These are phyloP conservation scores for Suillus bovinus DNA, from an alignment of 768 basidiomycete genomes.

Conservation along the genomic window DNA sequence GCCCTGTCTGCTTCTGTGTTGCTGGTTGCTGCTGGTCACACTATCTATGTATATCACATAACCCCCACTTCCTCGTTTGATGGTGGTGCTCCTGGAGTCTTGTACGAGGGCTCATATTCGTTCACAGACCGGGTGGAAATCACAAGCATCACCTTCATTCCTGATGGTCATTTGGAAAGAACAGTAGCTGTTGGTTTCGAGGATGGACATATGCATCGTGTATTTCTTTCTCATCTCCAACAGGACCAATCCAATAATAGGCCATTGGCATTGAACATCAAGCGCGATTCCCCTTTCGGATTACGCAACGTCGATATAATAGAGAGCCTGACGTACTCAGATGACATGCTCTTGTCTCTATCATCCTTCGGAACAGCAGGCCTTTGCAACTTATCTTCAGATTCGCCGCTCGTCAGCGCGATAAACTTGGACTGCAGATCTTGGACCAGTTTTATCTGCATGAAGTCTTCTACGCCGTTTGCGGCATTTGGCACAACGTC, in stretches of 20 bases:
- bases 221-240: slow-evolving; percentile 34
- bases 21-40: slow-evolving; percentile 59
- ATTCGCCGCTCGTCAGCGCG: slow-evolving; percentile 23
- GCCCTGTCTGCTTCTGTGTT: slow-evolving; percentile 56
- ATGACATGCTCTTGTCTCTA: slow-evolving; percentile 50
- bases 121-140: slow-evolving; percentile 49
- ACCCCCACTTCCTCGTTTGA: slow-evolving; percentile 15
- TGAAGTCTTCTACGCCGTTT: slow-evolving; percentile 52
- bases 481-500: slow-evolving; percentile 68
- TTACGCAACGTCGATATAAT: slow-evolving; percentile 48
- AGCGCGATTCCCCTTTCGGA: slow-evolving; percentile 25
- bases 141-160: slow-evolving; percentile 52
- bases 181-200: slow-evolving; percentile 58
- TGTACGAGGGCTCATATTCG: slow-evolving; percentile 46
- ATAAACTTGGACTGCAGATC: slow-evolving; percentile 53
- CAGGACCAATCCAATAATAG: slow-evolving; percentile 8
- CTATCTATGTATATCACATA: slow-evolving; percentile 60
- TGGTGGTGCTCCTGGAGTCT: slow-evolving; percentile 16
- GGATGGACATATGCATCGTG: slow-evolving; percentile 55
- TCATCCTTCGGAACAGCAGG: slow-evolving; percentile 55
- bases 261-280: slow-evolving; percentile 21
- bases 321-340: slow-evolving; percentile 54
- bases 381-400: slow-evolving; percentile 32
- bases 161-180: slow-evolving; percentile 44
- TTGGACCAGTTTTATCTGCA: slow-evolving; percentile 64